phyloP scores from a whole-genome alignment of 306 rosid species.

The Casuarina cunninghamiana region DNA sequence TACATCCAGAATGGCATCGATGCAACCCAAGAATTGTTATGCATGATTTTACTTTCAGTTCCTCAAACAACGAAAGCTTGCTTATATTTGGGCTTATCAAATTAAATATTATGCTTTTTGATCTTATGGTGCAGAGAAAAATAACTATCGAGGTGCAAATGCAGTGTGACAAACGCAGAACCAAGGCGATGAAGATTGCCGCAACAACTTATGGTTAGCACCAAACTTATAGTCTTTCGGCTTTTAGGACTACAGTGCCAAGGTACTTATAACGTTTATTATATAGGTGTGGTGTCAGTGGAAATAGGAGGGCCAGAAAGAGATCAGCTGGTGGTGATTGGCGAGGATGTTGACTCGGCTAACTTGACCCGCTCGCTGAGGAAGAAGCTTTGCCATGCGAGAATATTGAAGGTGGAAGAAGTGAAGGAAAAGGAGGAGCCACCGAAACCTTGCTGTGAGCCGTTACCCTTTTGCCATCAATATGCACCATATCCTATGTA shows the following conservation, averaged over 20 bases:
- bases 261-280: not conserved
- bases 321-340: constrained; percentile 33
- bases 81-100: no score
- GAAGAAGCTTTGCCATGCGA: constrained; percentile 16
- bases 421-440: not conserved
- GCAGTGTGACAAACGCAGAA: constrained; percentile 30
- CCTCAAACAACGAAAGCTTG: no score
- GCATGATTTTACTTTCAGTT: no score
- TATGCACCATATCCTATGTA: no score
- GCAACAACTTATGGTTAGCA: constrained; percentile 16
- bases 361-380: constrained; percentile 14
- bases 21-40: no score
- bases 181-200: constrained; percentile 41
- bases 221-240: not conserved
- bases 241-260: not conserved
- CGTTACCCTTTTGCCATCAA: no score
- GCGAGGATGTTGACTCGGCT: constrained; percentile 19
- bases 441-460: not conserved
- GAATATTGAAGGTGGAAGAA: constrained; percentile 13
- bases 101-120: no score
- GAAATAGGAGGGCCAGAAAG: constrained; percentile 25
- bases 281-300: constrained; percentile 41
- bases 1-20: no score
- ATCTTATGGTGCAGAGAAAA: constrained; percentile 33
- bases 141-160: constrained; percentile 27